Evolutionary conservation across 768 basidiomycete species (phyloP).

Genomic region (Collybia nuda): DNA sequence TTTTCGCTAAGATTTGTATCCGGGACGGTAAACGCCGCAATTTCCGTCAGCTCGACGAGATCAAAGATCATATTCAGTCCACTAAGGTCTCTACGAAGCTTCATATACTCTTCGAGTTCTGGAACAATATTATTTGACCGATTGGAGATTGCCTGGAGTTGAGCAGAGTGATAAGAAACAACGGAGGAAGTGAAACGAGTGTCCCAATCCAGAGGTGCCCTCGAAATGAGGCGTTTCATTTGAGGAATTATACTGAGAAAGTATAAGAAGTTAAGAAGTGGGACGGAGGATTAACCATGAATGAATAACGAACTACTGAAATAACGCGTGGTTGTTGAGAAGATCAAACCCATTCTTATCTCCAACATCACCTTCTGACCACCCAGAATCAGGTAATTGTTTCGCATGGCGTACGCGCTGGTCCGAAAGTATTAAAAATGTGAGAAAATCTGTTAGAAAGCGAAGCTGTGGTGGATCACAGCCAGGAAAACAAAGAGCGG

Average conservation of each 20-base stretch:
- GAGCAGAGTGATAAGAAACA: slow-evolving; percentile 33
- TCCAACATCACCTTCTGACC: slow-evolving; percentile 12
- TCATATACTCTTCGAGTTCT: slow-evolving; percentile 46
- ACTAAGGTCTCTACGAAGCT: slow-evolving; percentile 43
- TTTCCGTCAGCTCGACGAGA: slow-evolving; percentile 52
- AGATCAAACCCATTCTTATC: slow-evolving; percentile 8
- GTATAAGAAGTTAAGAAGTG: slow-evolving; percentile 2
- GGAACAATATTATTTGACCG: slow-evolving; percentile 27
- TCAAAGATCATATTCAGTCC: slow-evolving; percentile 51
- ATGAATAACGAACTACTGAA: slow-evolving; percentile 31
- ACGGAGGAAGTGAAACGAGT: slow-evolving; percentile 37
- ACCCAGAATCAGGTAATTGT: slow-evolving; percentile 13
- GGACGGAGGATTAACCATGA: slow-evolving; percentile 6
- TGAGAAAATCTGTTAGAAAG: slow-evolving; percentile 50
- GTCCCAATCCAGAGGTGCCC: slow-evolving; percentile 36
- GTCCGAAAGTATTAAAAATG: slow-evolving; percentile 35
- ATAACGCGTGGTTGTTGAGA: slow-evolving; percentile 25
- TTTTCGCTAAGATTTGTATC: slow-evolving; percentile 19
- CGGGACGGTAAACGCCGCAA: slow-evolving; percentile 35
- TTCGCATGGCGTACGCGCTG: slow-evolving; percentile 20
- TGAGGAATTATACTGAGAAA: slow-evolving; percentile 36
- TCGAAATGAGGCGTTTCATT: slow-evolving; percentile 30
- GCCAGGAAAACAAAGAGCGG: slow-evolving; percentile 57
- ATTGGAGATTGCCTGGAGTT: slow-evolving; percentile 24
- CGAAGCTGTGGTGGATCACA: slow-evolving; percentile 57